A percentile compares a stretch with the other conserved stretches of the same genome.
phyloP scores from a whole-genome alignment of 2,329 filamentous ascomycete genomes.

The Arthrobotrys entomopaga region DNA sequence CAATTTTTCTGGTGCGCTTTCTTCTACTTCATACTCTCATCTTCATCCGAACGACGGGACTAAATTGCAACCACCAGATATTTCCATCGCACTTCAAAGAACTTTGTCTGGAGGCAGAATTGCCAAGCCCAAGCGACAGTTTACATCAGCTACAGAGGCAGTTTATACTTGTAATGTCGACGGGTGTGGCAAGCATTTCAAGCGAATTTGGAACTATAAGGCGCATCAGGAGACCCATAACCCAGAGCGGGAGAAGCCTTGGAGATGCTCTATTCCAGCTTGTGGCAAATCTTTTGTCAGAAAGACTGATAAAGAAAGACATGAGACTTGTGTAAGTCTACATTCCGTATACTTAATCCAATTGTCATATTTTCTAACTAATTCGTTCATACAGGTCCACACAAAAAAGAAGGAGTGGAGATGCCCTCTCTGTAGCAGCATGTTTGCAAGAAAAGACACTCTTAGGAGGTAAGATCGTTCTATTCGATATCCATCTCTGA shows the following conservation, averaged over 20 bases:
- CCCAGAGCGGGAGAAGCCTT: slow-evolving; percentile 75
- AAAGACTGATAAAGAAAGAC: slow-evolving; percentile 77
- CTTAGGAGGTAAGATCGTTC: slow-evolving; percentile 72
- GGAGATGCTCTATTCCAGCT: slow-evolving; percentile 72
- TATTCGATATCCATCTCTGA: not conserved
- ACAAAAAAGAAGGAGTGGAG: slow-evolving; percentile 75
- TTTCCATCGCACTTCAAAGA: slow-evolving; percentile 54
- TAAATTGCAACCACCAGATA: slow-evolving; percentile 42
- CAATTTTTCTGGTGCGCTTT: slow-evolving; percentile 55
- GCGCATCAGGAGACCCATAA: slow-evolving; percentile 88
- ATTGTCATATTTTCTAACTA: slow-evolving; percentile 66
- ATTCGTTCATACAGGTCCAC: slow-evolving; percentile 71
- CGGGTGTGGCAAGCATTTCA: slow-evolving; percentile 79
- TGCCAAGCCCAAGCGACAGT: slow-evolving; percentile 59
- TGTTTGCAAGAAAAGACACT: slow-evolving; percentile 84
- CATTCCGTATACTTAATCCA: not conserved
- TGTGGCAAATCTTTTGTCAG: slow-evolving; percentile 83
- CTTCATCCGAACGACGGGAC: slow-evolving; percentile 25
- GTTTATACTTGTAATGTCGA: slow-evolving; percentile 74
- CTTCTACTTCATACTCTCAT: slow-evolving; percentile 40
- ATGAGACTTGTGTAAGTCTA: slow-evolving; percentile 66
- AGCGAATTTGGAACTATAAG: slow-evolving; percentile 85
- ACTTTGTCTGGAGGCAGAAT: slow-evolving; percentile 35
- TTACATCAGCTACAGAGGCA: slow-evolving; percentile 75
- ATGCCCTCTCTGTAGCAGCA: slow-evolving; percentile 76